Evolutionary conservation across 73 alveolate genomes (phyloP).

Genomic region (Blepharisma stoltei): DNA sequence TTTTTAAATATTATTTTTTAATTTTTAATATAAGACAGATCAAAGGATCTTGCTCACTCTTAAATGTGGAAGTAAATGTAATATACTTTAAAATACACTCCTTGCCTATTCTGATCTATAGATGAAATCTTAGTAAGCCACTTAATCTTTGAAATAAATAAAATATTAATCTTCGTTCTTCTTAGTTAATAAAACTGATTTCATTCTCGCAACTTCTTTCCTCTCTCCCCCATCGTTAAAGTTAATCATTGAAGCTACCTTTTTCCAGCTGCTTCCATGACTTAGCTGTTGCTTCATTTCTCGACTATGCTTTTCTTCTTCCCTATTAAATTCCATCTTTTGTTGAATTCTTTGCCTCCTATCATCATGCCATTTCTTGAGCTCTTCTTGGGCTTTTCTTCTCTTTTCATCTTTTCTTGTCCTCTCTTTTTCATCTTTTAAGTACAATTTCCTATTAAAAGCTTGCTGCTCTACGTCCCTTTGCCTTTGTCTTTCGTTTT

Average conservation of each 20-base stretch:
- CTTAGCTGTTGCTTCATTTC: not conserved
- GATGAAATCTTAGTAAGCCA: no score
- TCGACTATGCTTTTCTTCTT: not conserved
- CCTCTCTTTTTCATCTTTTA: constrained; percentile 11
- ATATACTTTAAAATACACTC: no score
- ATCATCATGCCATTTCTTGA: constrained; percentile 21
- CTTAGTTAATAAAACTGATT: constrained; percentile 14
- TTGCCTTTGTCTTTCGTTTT: constrained; percentile 32
- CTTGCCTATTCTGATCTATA: no score
- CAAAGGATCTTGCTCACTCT: no score
- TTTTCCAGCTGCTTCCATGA: constrained; percentile 18
- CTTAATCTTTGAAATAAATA: no score
- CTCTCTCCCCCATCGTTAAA: constrained; percentile 12
- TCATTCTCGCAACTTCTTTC: constrained; percentile 28
- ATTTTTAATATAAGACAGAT: no score
- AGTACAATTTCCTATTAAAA: not conserved
- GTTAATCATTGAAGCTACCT: constrained; percentile 22
- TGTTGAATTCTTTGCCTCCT: not conserved
- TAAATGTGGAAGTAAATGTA: no score
- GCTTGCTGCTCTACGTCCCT: not conserved
- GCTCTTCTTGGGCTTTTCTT: constrained; percentile 16
- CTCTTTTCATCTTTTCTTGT: not conserved
- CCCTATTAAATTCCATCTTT: not conserved
- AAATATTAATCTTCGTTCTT: not conserved
- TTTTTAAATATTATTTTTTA: no score